These are phyloP conservation scores for Chiua virens DNA, from an alignment of 768 basidiomycete genomes.

Conservation along the genomic window DNA sequence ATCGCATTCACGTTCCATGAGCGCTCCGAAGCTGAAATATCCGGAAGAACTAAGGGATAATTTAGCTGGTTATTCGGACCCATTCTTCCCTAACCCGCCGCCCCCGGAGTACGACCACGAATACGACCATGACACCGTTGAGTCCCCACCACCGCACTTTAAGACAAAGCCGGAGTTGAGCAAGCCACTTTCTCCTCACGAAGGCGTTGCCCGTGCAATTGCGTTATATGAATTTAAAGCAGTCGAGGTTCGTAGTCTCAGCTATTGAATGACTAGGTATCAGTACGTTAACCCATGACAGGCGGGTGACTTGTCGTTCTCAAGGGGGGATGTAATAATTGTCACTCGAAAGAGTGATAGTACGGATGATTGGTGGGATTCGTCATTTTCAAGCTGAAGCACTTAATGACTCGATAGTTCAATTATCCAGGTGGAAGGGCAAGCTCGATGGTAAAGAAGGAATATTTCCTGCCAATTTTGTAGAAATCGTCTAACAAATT, in stretches of 20 bases:
- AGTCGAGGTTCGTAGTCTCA: constrained; percentile 51
- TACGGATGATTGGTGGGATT: constrained; percentile 68
- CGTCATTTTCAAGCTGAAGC: neutral
- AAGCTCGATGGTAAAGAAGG: constrained; percentile 58
- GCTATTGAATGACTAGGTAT: neutral
- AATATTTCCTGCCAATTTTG: constrained; percentile 82
- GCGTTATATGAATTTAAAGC: constrained; percentile 75
- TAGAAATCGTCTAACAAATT: constrained; percentile 52
- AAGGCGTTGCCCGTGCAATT: constrained; percentile 70
- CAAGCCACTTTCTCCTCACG: constrained; percentile 48
- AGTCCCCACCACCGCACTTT: constrained; percentile 33
- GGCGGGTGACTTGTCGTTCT: constrained; percentile 74
- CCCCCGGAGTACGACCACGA: constrained; percentile 22
- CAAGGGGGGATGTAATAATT: constrained; percentile 71
- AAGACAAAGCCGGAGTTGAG: constrained; percentile 51
- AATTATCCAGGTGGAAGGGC: constrained; percentile 69
- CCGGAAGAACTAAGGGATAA: constrained; percentile 6
- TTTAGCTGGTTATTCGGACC: constrained; percentile 20
- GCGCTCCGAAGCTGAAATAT: constrained; percentile 25
- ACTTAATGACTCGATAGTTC: neutral
- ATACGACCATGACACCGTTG: constrained; percentile 4
- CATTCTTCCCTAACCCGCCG: constrained; percentile 25
- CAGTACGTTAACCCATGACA: constrained; percentile 28
- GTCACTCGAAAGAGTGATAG: constrained; percentile 70
- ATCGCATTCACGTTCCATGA: constrained; percentile 36